A percentile compares a stretch with the other conserved stretches of the same genome.
Evolutionary conservation across 2,329 filamentous ascomycete genomes (phyloP).

Genomic region (Sarocladiaceae sp.): DNA sequence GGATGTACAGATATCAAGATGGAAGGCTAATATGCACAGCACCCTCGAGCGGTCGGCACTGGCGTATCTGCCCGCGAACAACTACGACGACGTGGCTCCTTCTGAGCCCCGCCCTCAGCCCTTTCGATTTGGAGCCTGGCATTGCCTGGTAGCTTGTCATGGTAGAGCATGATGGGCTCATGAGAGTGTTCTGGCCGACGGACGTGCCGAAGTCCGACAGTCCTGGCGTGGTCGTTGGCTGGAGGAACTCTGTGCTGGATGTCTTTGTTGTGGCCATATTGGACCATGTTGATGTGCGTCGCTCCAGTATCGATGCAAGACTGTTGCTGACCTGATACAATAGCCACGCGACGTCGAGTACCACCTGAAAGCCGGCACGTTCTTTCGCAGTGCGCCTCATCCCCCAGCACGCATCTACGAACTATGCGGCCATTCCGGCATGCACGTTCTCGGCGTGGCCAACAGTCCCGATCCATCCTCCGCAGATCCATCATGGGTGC

Average conservation of each 20-base stretch:
- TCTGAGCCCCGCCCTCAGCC: conserved; percentile 50
- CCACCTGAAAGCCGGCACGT: conserved; percentile 76
- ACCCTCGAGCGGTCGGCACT: conserved; percentile 71
- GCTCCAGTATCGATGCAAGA: no score
- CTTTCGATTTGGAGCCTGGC: conserved; percentile 8
- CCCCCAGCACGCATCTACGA: conserved; percentile 76
- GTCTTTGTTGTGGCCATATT: conserved; percentile 86
- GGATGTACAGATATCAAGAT: background rate
- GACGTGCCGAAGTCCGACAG: conserved; percentile 69
- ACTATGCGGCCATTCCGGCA: conserved; percentile 74
- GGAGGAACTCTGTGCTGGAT: conserved; percentile 89
- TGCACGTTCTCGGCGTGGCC: conserved; percentile 81
- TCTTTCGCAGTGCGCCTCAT: conserved; percentile 79
- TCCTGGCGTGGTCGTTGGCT: conserved; percentile 87
- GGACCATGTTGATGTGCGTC: conserved; percentile 80
- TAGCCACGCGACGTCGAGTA: conserved; percentile 79
- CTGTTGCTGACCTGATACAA: conserved; percentile 21
- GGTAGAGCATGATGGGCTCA: conserved; percentile 78
- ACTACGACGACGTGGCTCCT: conserved; percentile 87
- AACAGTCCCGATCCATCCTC: conserved; percentile 55
- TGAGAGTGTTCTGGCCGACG: conserved; percentile 98
- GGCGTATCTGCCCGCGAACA: conserved; percentile 95
- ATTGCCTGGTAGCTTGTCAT: conserved; percentile 44
- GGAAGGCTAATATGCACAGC: conserved; percentile 46
- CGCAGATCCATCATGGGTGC: conserved; percentile 65